These are phyloP conservation scores for Oenanthe javanica DNA, from an alignment of 140 eudicot genomes.

Conservation along the genomic window DNA sequence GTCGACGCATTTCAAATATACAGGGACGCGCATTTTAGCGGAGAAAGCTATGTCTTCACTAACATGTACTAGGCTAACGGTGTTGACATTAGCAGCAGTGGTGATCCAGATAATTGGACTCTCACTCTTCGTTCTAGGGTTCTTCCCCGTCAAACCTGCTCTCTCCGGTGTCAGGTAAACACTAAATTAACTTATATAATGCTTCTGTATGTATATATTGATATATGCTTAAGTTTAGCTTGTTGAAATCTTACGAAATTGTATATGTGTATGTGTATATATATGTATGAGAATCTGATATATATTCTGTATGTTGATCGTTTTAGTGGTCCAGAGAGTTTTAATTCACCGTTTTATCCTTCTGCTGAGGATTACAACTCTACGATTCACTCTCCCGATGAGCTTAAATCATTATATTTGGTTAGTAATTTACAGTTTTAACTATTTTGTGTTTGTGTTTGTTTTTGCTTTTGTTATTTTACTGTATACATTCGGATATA, in stretches of 20 bases:
- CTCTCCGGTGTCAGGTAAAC: slow-evolving; percentile 76
- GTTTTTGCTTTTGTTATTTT: background rate
- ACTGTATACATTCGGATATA: background rate
- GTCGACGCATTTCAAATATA: background rate
- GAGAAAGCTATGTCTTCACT: slow-evolving; percentile 20
- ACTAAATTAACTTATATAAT: background rate
- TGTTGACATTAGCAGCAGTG: slow-evolving; percentile 44
- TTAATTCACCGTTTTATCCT: slow-evolving; percentile 35
- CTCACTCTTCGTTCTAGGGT: slow-evolving; percentile 67
- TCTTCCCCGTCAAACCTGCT: slow-evolving; percentile 84
- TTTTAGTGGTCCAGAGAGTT: slow-evolving; percentile 74
- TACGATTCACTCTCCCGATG: slow-evolving; percentile 39
- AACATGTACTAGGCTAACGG: slow-evolving; percentile 44
- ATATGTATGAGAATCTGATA: background rate
- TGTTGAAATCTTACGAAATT: background rate
- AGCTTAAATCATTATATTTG: slow-evolving; percentile 56
- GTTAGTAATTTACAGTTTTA: slow-evolving; percentile 16
- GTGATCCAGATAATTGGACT: slow-evolving; percentile 57
- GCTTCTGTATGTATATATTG: background rate
- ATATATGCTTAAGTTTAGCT: background rate
- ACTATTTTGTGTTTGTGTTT: background rate
- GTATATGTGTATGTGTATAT: background rate
- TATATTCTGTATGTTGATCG: background rate
- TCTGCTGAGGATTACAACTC: slow-evolving; percentile 28
- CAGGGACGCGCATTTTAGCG: background rate